A percentile compares a stretch with the other conserved stretches of the same genome.
These are phyloP conservation scores for Sphagnum magellanicum DNA, from an alignment of 228 moss, liverwort and hornwort genomes.

Conservation along the genomic window DNA sequence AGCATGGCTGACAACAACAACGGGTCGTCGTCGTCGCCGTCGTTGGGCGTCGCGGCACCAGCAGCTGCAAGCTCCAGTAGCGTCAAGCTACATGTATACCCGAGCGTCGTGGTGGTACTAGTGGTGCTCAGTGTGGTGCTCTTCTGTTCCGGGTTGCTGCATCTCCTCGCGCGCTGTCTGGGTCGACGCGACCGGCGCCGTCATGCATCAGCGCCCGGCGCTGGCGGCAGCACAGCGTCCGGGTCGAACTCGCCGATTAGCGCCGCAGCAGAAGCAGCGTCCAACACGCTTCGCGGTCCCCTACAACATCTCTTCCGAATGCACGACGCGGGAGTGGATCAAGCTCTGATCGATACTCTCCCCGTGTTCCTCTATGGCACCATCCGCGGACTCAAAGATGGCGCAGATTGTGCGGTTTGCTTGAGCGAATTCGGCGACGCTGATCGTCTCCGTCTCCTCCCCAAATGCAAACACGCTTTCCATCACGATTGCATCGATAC, in stretches of 20 bases:
- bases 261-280: no score
- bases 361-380: slow-evolving; percentile 85
- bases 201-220: neutral
- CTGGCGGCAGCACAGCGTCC: no score
- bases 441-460: slow-evolving; percentile 73
- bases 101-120: slow-evolving; percentile 44
- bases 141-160: slow-evolving; percentile 34
- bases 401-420: slow-evolving; percentile 91
- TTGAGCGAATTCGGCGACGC: slow-evolving; percentile 77
- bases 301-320: slow-evolving; percentile 81
- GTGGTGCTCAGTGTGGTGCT: slow-evolving; percentile 45
- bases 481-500: slow-evolving; percentile 87
- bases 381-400: slow-evolving; percentile 80
- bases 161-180: slow-evolving; percentile 43
- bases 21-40: no score
- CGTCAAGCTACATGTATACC: slow-evolving; percentile 35
- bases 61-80: slow-evolving; percentile 3
- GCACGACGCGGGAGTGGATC: slow-evolving; percentile 82
- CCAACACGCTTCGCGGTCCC: slow-evolving; percentile 63
- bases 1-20: no score
- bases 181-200: slow-evolving; percentile 18
- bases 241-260: slow-evolving; percentile 24
- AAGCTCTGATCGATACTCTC: slow-evolving; percentile 82
- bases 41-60: neutral
- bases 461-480: slow-evolving; percentile 91